A percentile compares a stretch with the other conserved stretches of the same genome.
These are phyloP conservation scores for Omphalea diandra DNA, from an alignment of 441 rosid species.

Conservation along the genomic window DNA sequence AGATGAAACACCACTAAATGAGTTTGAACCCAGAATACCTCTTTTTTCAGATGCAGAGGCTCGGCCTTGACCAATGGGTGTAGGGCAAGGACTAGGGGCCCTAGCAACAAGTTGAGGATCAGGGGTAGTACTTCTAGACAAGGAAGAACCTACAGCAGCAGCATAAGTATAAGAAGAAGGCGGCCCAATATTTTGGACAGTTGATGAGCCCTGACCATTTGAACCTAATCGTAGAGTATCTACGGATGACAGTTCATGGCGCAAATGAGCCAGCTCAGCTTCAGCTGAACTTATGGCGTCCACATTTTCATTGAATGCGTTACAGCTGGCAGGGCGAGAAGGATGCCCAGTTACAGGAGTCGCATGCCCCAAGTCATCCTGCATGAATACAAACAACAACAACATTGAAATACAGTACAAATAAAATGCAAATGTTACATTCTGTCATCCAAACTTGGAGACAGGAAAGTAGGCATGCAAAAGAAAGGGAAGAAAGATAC, in stretches of 20 bases:
- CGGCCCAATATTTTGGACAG: slow-evolving; percentile 43
- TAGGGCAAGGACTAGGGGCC: slow-evolving; percentile 82
- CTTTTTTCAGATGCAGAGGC: slow-evolving; percentile 59
- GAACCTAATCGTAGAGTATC: slow-evolving; percentile 39
- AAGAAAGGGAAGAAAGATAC: background rate
- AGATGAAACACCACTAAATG: slow-evolving; percentile 55
- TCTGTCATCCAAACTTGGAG: background rate
- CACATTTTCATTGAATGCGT: slow-evolving; percentile 64
- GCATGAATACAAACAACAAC: slow-evolving; percentile 25
- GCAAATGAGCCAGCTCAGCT: slow-evolving; percentile 56
- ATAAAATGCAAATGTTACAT: background rate
- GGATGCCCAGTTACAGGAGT: slow-evolving; percentile 45
- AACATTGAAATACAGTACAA: no score
- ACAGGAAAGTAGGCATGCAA: background rate
- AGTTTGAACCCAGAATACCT: slow-evolving; percentile 42
- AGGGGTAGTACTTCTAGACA: slow-evolving; percentile 85
- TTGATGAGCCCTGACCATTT: slow-evolving; percentile 42
- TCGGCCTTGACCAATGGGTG: slow-evolving; percentile 87
- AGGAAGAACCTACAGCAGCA: slow-evolving; percentile 70
- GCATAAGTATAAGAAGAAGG: slow-evolving; percentile 73
- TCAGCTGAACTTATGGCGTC: slow-evolving; percentile 45
- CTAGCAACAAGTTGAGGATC: slow-evolving; percentile 80
- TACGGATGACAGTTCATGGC: slow-evolving; percentile 35
- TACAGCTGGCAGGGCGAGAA: slow-evolving; percentile 90
- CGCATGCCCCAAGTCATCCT: slow-evolving; percentile 69